Percentiles rank a stretch among this genome's conserved stretches.
Evolutionary conservation across 306 rosid species (phyloP).

Genomic region (Medicago lupulina): DNA sequence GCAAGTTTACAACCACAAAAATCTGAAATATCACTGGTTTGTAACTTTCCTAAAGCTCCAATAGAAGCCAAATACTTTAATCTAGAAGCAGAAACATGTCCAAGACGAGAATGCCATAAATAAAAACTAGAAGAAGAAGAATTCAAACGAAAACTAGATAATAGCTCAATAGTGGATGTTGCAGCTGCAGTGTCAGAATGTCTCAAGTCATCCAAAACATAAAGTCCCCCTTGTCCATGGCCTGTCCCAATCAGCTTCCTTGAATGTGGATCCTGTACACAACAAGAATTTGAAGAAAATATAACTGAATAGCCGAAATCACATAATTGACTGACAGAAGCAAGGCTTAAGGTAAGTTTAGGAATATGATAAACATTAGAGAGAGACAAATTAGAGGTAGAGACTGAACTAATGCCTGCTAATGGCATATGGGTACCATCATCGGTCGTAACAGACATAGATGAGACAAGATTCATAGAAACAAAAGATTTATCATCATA

Average conservation of each 20-base stretch:
- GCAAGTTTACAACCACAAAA: not conserved
- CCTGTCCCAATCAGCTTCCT: not conserved
- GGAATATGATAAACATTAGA: not conserved
- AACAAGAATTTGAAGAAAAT: not conserved
- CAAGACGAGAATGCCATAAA: too few relatives aligned
- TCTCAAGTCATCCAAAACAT: not conserved
- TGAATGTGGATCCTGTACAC: not conserved
- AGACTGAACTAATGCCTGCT: not conserved
- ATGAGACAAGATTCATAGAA: not conserved
- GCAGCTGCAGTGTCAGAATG: not conserved
- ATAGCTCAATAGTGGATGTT: not conserved
- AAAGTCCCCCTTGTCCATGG: too few relatives aligned
- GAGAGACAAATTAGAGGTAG: not conserved
- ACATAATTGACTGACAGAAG: too few relatives aligned
- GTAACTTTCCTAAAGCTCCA: not conserved
- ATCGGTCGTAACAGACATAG: not conserved
- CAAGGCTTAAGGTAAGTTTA: not conserved
- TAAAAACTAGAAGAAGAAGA: not conserved
- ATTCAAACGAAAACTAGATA: not conserved
- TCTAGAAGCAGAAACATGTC: not conserved
- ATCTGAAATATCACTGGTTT: not conserved
- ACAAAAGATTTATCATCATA: not conserved
- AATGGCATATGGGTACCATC: not conserved
- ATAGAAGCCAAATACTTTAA: not conserved
- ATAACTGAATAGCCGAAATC: too few relatives aligned